Percentiles rank a stretch among this genome's conserved stretches.
phyloP scores from a whole-genome alignment of 2,329 filamentous ascomycete species.

The Microthyrium microscopicum region DNA sequence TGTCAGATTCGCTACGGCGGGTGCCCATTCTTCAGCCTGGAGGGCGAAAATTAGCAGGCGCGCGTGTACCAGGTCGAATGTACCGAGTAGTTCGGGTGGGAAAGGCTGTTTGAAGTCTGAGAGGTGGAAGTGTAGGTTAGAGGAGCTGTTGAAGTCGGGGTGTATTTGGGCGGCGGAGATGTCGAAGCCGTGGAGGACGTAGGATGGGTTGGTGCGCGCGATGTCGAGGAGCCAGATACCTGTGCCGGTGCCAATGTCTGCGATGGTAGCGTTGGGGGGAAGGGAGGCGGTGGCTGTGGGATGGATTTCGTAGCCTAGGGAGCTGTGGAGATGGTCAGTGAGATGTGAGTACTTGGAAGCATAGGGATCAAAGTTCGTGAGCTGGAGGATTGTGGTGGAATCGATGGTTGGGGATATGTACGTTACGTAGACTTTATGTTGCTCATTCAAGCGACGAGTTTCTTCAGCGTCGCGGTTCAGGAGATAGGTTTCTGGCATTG shows the following conservation, averaged over 20 bases:
- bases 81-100: conserved; percentile 13
- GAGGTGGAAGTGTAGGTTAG: conserved; percentile 13
- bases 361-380: too few relatives aligned
- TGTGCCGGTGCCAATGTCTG: conserved; percentile 17
- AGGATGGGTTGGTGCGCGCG: conserved; percentile 12
- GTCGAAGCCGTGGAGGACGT: conserved; percentile 16
- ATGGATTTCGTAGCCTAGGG: too few relatives aligned
- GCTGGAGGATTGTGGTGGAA: too few relatives aligned
- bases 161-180: conserved; percentile 15
- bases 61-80: conserved; percentile 18
- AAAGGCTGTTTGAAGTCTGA: conserved; percentile 17
- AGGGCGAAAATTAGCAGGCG: conserved; percentile 16
- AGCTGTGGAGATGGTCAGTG: too few relatives aligned
- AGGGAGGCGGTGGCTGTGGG: too few relatives aligned
- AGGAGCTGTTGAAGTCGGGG: conserved; percentile 9
- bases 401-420: too few relatives aligned
- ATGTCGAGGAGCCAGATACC: conserved; percentile 17
- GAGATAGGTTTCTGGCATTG: too few relatives aligned
- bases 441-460: too few relatives aligned
- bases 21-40: conserved; percentile 13
- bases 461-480: too few relatives aligned
- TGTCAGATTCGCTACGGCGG: conserved; percentile 13
- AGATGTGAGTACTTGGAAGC: too few relatives aligned
- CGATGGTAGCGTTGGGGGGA: conserved; percentile 14
- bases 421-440: too few relatives aligned